phyloP scores from a whole-genome alignment of 2,329 filamentous ascomycete species.

The Fusarium illudens region DNA sequence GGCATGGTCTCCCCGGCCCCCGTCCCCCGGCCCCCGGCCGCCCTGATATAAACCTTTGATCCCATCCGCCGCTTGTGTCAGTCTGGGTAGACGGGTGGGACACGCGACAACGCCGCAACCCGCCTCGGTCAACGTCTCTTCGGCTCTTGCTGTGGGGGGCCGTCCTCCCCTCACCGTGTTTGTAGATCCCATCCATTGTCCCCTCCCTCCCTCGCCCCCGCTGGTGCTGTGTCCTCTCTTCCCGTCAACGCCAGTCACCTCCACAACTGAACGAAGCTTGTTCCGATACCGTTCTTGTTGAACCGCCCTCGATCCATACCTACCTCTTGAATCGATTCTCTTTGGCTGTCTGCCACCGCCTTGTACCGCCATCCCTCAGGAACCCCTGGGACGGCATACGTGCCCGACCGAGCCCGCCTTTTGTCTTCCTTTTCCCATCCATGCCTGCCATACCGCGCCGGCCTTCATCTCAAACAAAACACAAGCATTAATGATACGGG shows the following conservation, averaged over 20 bases:
- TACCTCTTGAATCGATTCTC: constrained; percentile 15
- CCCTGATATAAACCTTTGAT: constrained; percentile 31
- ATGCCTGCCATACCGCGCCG: not conserved
- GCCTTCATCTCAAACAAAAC: not conserved
- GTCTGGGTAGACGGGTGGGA: constrained; percentile 3
- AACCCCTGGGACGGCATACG: not conserved
- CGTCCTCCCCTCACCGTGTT: constrained; percentile 3
- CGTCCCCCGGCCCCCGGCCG: not conserved
- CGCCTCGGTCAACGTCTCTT: constrained; percentile 34
- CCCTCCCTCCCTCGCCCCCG: not conserved
- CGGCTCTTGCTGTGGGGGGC: constrained; percentile 30
- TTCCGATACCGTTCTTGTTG: constrained; percentile 5
- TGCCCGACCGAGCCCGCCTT: not conserved
- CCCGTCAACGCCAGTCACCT: not conserved
- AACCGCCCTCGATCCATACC: constrained; percentile 4
- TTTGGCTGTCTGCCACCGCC: constrained; percentile 16
- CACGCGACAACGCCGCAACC: constrained; percentile 24
- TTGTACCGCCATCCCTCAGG: not conserved
- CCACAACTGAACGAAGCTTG: constrained; percentile 1
- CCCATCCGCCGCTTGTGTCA: constrained; percentile 19
- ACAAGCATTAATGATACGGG: constrained; percentile 3
- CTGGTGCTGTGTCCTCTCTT: not conserved
- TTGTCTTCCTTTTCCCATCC: not conserved
- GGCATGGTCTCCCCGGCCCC: constrained; percentile 9
- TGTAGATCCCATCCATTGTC: constrained; percentile 1